Percentiles rank a stretch among this genome's conserved stretches.
phyloP scores from a whole-genome alignment of 108 stramenopile species.

The Pseudonitzschia multistriata region DNA sequence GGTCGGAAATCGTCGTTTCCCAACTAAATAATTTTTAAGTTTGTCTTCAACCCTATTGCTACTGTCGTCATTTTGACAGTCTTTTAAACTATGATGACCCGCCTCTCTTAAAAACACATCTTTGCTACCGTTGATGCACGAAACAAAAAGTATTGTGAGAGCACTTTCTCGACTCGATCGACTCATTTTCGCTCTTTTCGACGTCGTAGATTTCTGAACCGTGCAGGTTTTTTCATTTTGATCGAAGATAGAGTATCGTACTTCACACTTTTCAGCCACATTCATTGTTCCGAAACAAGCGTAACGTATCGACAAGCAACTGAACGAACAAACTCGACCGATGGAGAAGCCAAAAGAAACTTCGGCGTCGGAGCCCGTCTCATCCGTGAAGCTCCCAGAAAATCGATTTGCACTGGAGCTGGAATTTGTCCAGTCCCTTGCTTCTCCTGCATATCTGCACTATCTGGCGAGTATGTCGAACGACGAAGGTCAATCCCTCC shows the following conservation, averaged over 20 bases:
- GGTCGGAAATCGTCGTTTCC: background rate
- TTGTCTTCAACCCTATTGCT: background rate
- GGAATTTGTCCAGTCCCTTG: slow-evolving; percentile 78
- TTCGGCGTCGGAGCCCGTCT: background rate
- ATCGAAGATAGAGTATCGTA: too few species aligned
- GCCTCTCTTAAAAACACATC: background rate
- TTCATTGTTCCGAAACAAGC: too few species aligned
- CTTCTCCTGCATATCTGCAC: slow-evolving; percentile 86
- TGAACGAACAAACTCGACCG: background rate
- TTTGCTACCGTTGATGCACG: background rate
- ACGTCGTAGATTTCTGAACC: too few species aligned
- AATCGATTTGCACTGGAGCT: slow-evolving; percentile 64
- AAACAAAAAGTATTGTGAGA: background rate
- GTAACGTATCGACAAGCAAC: background rate
- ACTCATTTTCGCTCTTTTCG: too few species aligned
- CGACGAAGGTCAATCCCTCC: slow-evolving; percentile 34
- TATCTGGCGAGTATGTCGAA: slow-evolving; percentile 64
- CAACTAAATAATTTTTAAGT: background rate
- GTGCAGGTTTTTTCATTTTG: too few species aligned
- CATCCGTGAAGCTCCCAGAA: slow-evolving; percentile 33
- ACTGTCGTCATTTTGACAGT: background rate
- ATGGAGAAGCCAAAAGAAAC: background rate
- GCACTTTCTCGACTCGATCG: background rate
- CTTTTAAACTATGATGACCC: background rate
- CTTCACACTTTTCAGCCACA: too few species aligned